These are phyloP conservation scores for Seiridium unicorne DNA, from an alignment of 2,329 filamentous ascomycete species.

Conservation along the genomic window DNA sequence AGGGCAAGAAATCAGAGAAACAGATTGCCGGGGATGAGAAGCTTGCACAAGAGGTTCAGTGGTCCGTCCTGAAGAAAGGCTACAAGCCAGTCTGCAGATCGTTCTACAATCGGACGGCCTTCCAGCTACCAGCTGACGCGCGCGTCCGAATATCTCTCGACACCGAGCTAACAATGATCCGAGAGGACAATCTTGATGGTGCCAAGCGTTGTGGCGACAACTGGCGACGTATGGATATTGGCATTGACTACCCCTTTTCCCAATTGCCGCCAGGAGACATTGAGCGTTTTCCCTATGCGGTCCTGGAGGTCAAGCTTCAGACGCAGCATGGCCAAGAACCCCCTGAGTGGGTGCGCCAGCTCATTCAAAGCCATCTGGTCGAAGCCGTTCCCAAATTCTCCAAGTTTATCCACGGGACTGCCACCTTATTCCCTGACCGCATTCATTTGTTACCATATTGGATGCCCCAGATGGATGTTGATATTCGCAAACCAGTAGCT, in stretches of 20 bases:
- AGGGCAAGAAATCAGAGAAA: conserved; percentile 90
- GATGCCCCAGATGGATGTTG: conserved; percentile 97
- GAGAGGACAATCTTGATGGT: conserved; percentile 93
- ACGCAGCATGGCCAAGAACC: conserved; percentile 94
- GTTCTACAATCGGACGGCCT: conserved; percentile 97
- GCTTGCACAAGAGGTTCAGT: conserved; percentile 88
- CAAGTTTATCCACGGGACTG: conserved; percentile 96
- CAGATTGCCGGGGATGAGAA: conserved; percentile 90
- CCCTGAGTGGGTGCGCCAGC: conserved; percentile 92
- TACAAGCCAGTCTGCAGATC: conserved; percentile 89
- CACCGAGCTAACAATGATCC: conserved; percentile 90
- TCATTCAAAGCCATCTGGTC: conserved; percentile 90
- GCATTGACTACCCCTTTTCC: conserved; percentile 90
- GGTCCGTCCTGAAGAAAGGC: conserved; percentile 82
- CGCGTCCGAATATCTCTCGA: conserved; percentile 95
- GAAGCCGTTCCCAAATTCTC: conserved; percentile 99
- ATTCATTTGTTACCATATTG: conserved; percentile 94
- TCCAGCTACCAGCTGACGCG: conserved; percentile 94
- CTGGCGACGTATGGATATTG: conserved; percentile 97
- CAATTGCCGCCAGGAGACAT: conserved; percentile 84
- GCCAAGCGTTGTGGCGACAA: conserved; percentile 75
- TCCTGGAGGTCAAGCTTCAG: conserved; percentile 96
- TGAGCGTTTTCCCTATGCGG: conserved; percentile 90
- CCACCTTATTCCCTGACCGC: conserved; percentile 78
- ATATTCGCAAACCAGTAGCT: conserved; percentile 89